Conservation (phyloP, 2,329 filamentous ascomycete genomes). For the Pestalotiopsis sp. region DNA sequence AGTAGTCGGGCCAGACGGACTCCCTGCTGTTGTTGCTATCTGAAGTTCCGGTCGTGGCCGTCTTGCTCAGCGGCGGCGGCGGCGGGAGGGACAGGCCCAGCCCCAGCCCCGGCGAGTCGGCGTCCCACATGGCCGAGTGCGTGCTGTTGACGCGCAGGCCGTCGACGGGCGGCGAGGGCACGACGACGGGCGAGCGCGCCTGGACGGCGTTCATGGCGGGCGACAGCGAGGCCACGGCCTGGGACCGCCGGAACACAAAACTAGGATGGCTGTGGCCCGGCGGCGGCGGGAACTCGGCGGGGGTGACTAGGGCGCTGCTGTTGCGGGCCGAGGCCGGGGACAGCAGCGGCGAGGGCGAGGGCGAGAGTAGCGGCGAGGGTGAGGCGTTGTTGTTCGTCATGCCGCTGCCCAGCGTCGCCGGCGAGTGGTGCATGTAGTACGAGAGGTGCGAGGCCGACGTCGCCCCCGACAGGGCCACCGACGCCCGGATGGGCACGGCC, state of each 20-base stretch:
- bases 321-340: not conserved
- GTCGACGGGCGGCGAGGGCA: not conserved
- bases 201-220: not conserved
- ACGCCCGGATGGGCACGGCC: conserved; percentile 7
- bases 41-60: not conserved
- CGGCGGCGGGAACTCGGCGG: conserved; percentile 5
- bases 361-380: not conserved
- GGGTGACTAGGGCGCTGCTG: not conserved
- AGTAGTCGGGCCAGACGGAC: not conserved
- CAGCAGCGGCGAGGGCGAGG: not conserved
- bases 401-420: not conserved
- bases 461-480: not conserved
- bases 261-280: conserved; percentile 9
- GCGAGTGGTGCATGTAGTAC: not conserved
- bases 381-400: not conserved
- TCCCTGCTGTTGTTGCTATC: not conserved
- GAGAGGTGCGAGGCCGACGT: not conserved
- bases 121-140: not conserved
- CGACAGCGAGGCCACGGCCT: not conserved
- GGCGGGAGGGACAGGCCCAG: not conserved
- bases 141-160: not conserved
- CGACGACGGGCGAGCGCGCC: not conserved
- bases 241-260: conserved; percentile 1
- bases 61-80: not conserved
- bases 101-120: not conserved